phyloP scores from a whole-genome alignment of 164 flowering plant species.

The Piper longum region DNA sequence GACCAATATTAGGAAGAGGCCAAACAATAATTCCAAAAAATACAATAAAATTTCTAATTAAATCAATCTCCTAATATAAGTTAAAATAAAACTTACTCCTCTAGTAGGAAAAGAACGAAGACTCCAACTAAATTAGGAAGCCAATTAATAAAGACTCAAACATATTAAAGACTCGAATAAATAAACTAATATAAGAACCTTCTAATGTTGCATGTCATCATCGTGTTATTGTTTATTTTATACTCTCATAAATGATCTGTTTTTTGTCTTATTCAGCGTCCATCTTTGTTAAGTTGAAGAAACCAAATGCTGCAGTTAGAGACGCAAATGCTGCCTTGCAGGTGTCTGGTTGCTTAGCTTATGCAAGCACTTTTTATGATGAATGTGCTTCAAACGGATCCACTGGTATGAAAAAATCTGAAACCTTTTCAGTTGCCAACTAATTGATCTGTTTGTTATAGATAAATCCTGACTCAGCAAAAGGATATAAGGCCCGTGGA shows the following conservation, averaged over 20 bases:
- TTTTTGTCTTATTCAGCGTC: constrained; percentile 34
- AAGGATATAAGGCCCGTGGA: constrained; percentile 87
- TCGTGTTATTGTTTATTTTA: neutral
- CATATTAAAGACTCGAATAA: no score
- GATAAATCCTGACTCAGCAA: constrained; percentile 92
- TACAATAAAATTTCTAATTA: no score
- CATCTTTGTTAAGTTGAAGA: constrained; percentile 75
- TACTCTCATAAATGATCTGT: neutral
- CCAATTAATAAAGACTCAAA: no score
- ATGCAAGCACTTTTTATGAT: neutral
- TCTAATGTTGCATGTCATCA: neutral
- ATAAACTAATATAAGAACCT: no score
- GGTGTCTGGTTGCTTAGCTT: constrained; percentile 23
- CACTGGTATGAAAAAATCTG: constrained; percentile 15
- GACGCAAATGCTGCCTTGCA: constrained; percentile 87
- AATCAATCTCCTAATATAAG: no score
- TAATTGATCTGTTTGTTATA: constrained; percentile 10
- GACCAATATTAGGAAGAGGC: no score
- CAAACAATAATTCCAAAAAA: no score
- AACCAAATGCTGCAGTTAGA: constrained; percentile 89
- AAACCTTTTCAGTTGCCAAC: constrained; percentile 21
- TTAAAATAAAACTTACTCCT: no score
- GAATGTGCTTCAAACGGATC: neutral
- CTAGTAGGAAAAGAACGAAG: no score
- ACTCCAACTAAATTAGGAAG: no score